phyloP scores from a whole-genome alignment of 2,329 filamentous ascomycete species.

The Colletotrichum navitas region DNA sequence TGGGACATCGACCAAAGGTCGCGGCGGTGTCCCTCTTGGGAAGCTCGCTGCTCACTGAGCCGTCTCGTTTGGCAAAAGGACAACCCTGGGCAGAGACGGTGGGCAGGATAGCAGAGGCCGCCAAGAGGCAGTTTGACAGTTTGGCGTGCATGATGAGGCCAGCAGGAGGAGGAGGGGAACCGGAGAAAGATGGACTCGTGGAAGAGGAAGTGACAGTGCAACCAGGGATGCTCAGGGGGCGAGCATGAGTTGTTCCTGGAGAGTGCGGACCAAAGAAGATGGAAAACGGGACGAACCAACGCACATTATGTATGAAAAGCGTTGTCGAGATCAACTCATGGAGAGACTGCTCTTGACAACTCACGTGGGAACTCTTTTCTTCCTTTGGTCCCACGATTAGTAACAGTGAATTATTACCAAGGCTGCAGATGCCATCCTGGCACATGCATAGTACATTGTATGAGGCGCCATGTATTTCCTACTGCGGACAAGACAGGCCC shows the following conservation, averaged over 20 bases:
- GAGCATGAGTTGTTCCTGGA: slow-evolving; percentile 26
- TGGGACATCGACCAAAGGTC: slow-evolving; percentile 31
- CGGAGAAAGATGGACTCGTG: not conserved
- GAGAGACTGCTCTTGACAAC: not conserved
- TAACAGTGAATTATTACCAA: slow-evolving; percentile 9
- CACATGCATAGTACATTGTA: not conserved
- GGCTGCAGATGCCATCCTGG: slow-evolving; percentile 10
- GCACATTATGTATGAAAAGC: slow-evolving; percentile 34
- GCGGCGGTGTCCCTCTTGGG: slow-evolving; percentile 27
- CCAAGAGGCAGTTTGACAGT: slow-evolving; percentile 32
- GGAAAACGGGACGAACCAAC: slow-evolving; percentile 35
- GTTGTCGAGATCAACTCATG: slow-evolving; percentile 11
- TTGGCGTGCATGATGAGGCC: slow-evolving; percentile 32
- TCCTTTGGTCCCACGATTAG: slow-evolving; percentile 23
- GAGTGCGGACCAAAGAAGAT: not conserved
- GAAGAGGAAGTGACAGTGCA: slow-evolving; percentile 1
- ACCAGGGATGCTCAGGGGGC: slow-evolving; percentile 8
- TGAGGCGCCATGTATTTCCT: not conserved
- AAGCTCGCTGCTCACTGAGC: slow-evolving; percentile 28
- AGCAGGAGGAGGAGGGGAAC: not conserved
- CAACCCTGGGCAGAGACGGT: slow-evolving; percentile 27
- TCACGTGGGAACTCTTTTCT: slow-evolving; percentile 13
- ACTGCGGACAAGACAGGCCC: not conserved
- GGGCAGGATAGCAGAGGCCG: slow-evolving; percentile 31
- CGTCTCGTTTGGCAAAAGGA: slow-evolving; percentile 38